Evolutionary conservation across 805 yeast species (phyloP), one percentile per base, ranked within the genome.

Genomic region (Myxozyma vanderwaltii): DNA sequence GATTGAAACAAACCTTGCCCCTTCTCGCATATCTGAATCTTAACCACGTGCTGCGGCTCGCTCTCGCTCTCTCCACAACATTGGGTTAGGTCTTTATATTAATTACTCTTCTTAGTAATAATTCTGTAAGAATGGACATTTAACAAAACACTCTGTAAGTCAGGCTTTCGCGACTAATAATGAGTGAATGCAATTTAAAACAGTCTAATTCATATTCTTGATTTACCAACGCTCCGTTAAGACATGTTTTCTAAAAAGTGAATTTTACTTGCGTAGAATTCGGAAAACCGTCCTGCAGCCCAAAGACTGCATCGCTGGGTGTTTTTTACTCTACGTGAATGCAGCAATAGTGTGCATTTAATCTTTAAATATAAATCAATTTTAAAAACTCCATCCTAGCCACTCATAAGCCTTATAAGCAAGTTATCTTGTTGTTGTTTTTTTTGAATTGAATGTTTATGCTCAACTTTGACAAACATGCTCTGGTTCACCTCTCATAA

Each of bases 191-290:
- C n/a, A n/a, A n/a, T n/a, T n/a, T n/a, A n/a, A n/a, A n/a, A n/a
- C n/a, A n/a, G n/a, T n/a, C n/a, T n/a, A n/a, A n/a, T n/a, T n/a
- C n/a, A n/a, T n/a, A n/a, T 10, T 38, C 27, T 62, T 47, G 31
- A 7, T 64, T 60, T 64, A 7, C 67, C 67, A 63, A 57, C 58
- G 67, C 65, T 64, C 67, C 67, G 67, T 64, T 64, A 64, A 49
- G 61, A 52, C 59, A 31, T 26, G 15, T 51, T 39, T 47, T 39
- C 46, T 10, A 12, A 19, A 26, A 23, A 3, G n/a, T n/a, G n/a
- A n/a, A n/a, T n/a, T 33, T 17, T 5, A 17, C 21, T n/a, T 4
- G n/a, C 7, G 17, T 13, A 26, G 19, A 26, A 38, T 27, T 19
- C 26, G 21, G 41, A 27, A 52, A 54, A 43, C 31, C 44, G 35